Evolutionary conservation across 148 eudicot genomes (phyloP), one percentile per base, ranked within the genome.

Genomic region (Nepenthes gracilis): DNA sequence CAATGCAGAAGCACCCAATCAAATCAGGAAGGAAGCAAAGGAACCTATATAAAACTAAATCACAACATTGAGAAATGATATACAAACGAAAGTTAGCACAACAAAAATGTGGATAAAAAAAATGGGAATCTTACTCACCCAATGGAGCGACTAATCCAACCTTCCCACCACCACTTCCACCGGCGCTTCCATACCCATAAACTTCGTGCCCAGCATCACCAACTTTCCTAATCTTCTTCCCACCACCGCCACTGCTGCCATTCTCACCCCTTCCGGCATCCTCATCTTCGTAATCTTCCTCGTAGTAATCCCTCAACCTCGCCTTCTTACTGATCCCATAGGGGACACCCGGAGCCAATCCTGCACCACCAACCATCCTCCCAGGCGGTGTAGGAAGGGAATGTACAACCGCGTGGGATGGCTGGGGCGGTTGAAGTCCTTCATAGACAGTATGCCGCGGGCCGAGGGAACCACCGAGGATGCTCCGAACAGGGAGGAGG

Each of bases 401-500:
- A 14, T 36, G 72, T 32, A 33, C 60, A 12, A 40, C 45, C 45
- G 45, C 45, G 45, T 40, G 45, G 10, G 54, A 55, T 38, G 64
- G 35, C 32, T 56, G 54, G 47, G 69, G 35, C 48, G 43, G 60
- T 23, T 23, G 23, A 23, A 23, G 23, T 37, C 60, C 75, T 35
- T 64, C 70, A 43, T 64, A 68, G 13, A 40, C 63, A 34, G 67
- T 77, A 35, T 72, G 85, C 33, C 85, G 66, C 1, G 85, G 74
- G 15, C 75, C 97, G 8, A 70, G 61, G 0, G 81, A 57, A 1
- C 87, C 93, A 32, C 82, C 81, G 5, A 88, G 79, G 33, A 92
- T 85, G 61, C 90, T 92, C 64, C 96, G 66, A 0, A 75, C 78
- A 4, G 97, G 97, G 12, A 92, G 70, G 15, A 92, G 62, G 54